Percentiles rank a stretch among this genome's conserved stretches.
phyloP scores from a whole-genome alignment of 257 asterid species.

The Nicotiana sylvestris region DNA sequence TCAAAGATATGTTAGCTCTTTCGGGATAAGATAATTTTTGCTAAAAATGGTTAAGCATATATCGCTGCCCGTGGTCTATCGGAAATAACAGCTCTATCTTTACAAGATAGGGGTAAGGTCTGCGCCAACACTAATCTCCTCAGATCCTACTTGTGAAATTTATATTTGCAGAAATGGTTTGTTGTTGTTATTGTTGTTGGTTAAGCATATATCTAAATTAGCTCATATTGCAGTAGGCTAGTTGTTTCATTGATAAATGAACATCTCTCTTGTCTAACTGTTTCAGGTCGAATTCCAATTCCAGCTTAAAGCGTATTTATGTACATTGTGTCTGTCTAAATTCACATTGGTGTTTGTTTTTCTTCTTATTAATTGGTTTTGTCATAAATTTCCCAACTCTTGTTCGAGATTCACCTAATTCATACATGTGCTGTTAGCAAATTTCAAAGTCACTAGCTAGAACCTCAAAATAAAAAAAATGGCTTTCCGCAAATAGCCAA shows the following conservation, averaged over 20 bases:
- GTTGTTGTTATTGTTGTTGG: neutral
- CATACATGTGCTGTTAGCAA: too few relatives aligned
- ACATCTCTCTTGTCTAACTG: neutral
- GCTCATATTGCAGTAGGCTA: neutral
- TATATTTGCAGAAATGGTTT: too few relatives aligned
- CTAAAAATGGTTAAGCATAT: neutral
- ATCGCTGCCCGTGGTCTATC: neutral
- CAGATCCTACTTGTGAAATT: too few relatives aligned
- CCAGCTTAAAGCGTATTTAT: neutral
- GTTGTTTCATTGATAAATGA: neutral
- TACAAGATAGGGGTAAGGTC: too few relatives aligned
- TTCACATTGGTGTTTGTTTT: neutral
- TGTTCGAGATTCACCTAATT: too few relatives aligned
- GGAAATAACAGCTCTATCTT: too few relatives aligned
- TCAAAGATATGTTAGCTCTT: neutral
- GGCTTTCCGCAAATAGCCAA: too few relatives aligned
- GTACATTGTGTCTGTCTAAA: neutral
- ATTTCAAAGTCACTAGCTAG: too few relatives aligned
- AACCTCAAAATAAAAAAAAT: too few relatives aligned
- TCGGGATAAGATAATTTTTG: too few relatives aligned
- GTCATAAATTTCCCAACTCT: neutral
- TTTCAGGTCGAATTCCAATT: neutral
- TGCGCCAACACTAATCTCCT: too few relatives aligned
- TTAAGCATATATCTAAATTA: neutral
- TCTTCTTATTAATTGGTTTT: neutral